These are phyloP conservation scores for Daldinia childiae DNA, from an alignment of 495 filamentous ascomycete species.

Conservation along the genomic window DNA sequence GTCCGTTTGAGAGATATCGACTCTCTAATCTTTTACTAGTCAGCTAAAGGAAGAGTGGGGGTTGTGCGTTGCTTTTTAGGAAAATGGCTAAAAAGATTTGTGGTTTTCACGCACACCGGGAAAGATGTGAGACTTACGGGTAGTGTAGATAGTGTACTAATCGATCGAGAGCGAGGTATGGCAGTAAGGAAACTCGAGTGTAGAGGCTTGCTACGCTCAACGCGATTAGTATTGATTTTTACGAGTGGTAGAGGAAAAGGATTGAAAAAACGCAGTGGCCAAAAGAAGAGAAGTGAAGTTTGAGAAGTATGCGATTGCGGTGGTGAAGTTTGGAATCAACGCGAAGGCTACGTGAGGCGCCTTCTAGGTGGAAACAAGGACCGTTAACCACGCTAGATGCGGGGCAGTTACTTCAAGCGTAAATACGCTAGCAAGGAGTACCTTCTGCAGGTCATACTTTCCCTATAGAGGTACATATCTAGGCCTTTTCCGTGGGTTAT, in stretches of 20 bases:
- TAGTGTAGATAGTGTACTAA: neutral
- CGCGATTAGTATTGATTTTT: neutral
- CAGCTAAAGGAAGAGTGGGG: neutral
- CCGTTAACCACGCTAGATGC: slow-evolving; percentile 37
- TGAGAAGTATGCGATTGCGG: slow-evolving; percentile 44
- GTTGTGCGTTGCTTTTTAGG: neutral
- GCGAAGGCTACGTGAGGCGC: slow-evolving; percentile 37
- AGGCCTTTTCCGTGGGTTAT: neutral
- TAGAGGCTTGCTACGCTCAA: neutral
- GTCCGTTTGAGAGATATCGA: neutral
- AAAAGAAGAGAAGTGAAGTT: slow-evolving; percentile 14
- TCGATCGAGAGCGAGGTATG: neutral
- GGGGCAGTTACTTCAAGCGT: slow-evolving; percentile 38
- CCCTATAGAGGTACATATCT: slow-evolving; percentile 6
- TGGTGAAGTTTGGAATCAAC: slow-evolving; percentile 47
- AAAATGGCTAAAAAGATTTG: neutral
- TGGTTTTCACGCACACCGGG: neutral
- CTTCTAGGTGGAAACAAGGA: slow-evolving; percentile 28
- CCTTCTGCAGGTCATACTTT: slow-evolving; percentile 8
- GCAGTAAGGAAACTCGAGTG: neutral
- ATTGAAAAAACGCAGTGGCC: slow-evolving; percentile 10
- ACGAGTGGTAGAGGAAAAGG: neutral
- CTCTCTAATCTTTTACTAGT: slow-evolving; percentile 10
- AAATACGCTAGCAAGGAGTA: slow-evolving; percentile 20
- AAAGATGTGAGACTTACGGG: neutral